Evolutionary conservation across 495 filamentous ascomycete species (phyloP), one percentile per base, ranked within the genome.

Genomic region (Xylaria intraflava): DNA sequence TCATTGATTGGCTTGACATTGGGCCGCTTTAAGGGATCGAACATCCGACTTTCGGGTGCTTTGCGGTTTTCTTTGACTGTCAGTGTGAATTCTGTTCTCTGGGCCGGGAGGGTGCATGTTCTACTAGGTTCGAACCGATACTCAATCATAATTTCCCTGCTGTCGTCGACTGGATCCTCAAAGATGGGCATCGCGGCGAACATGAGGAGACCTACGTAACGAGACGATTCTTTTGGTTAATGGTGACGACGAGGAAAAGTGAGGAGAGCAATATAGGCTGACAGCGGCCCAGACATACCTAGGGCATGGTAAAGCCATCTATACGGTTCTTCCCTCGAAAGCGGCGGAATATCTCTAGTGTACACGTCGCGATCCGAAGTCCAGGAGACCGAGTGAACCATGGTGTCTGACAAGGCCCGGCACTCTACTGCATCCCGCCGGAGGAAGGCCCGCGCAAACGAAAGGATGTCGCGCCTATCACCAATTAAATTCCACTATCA

Each of bases 161-260:
- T 5, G 19, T 11, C 8, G 2, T 19, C 1, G 20, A 12, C 16
- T 14, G 8, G 0, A 14, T 8, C 0, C 10, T 24, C 16, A 4
- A 2, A 5, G 23, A 49, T 40, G 1, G 35, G 48, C 9, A 41
- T 16, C 3, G 48, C 48, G 10, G 38, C 48, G 14, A 31, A 17
- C 48, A 51, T 51, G 16, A 51, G 48, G 11, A 51, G 38, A 29
- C 48, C 48, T 51, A n/a, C n/a, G n/a, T n/a, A n/a, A n/a, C n/a
- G 16, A 11, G 11, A 2, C 2, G 10, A 3, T 7, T 11, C 9
- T 10, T 11, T 49, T n/a, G 29, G 23, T 26, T 23, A 30, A n/a
- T 26, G 6, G 22, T 5, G n/a, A 12, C 19, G 8, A 29, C 8
- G 3, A 14, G 26, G 16, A 8, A 17, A 29, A 17, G 24, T 9